Conservation (phyloP, 2,329 filamentous ascomycete genomes). For the Clarireedia paspali region DNA sequence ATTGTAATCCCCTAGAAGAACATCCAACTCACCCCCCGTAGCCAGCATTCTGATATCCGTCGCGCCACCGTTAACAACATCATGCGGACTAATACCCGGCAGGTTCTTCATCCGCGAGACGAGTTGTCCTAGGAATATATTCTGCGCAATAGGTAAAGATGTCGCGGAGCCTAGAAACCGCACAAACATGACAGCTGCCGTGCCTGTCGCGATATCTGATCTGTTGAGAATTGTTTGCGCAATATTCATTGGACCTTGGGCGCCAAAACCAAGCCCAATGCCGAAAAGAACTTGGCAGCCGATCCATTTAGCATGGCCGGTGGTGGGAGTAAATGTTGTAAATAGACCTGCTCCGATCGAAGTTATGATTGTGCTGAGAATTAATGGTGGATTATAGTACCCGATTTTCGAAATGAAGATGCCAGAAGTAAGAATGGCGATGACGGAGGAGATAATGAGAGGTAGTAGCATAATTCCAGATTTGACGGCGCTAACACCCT, state of each 20-base stretch:
- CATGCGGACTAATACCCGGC: constrained; percentile 2
- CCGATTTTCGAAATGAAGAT: constrained; percentile 22
- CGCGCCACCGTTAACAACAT: constrained; percentile 34
- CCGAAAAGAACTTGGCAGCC: constrained; percentile 24
- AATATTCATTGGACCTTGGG: constrained; percentile 17
- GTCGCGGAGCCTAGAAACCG: constrained; percentile 22
- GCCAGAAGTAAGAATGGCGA: constrained; percentile 25
- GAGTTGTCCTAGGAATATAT: constrained; percentile 26
- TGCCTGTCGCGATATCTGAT: constrained; percentile 23
- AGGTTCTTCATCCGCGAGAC: constrained; percentile 5
- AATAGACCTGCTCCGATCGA: constrained; percentile 33
- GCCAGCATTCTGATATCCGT: constrained; percentile 43
- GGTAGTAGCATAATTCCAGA: constrained; percentile 29
- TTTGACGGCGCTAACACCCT: constrained; percentile 11
- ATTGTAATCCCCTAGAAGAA: constrained; percentile 46
- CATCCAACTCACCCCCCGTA: constrained; percentile 31
- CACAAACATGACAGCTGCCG: constrained; percentile 21
- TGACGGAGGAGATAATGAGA: constrained; percentile 23
- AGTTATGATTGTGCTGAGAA: constrained; percentile 31
- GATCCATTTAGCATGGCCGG: constrained; percentile 29
- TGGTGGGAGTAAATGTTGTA: constrained; percentile 27
- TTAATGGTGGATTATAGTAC: constrained; percentile 28
- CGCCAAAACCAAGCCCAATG: constrained; percentile 21
- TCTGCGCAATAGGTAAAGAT: constrained; percentile 24
- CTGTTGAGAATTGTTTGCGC: constrained; percentile 22